Conservation (phyloP, 2,329 filamentous ascomycete species). For the Coniosporium tulheliwenetii region DNA sequence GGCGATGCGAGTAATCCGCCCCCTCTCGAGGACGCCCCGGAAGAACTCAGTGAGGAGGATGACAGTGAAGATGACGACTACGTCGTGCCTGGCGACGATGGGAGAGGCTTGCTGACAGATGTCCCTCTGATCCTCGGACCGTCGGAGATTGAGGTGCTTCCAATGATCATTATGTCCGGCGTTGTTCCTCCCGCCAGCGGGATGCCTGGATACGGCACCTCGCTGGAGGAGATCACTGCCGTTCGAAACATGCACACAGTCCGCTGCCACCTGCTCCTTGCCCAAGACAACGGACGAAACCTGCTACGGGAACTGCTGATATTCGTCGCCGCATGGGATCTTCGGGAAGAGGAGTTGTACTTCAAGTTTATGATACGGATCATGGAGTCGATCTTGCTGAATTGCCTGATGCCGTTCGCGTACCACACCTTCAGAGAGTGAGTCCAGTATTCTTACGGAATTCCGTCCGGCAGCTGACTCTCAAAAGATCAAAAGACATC, state of each 20-base stretch:
- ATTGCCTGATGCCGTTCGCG: slow-evolving; percentile 76
- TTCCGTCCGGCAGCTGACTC: too few relatives aligned
- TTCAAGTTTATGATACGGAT: slow-evolving; percentile 96
- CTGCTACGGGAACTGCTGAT: slow-evolving; percentile 80
- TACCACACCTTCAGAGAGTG: slow-evolving; percentile 77
- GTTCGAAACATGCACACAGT: slow-evolving; percentile 74
- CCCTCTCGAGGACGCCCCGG: slow-evolving; percentile 7
- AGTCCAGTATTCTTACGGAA: too few relatives aligned
- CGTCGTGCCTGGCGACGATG: slow-evolving; percentile 51
- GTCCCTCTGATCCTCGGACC: slow-evolving; percentile 89
- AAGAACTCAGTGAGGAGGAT: slow-evolving; percentile 47
- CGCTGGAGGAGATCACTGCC: slow-evolving; percentile 36
- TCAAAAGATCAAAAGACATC: slow-evolving; percentile 61
- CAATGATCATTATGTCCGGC: slow-evolving; percentile 94
- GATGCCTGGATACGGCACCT: slow-evolving; percentile 34
- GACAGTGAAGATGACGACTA: slow-evolving; percentile 66
- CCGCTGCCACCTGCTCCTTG: slow-evolving; percentile 75
- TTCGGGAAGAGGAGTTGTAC: slow-evolving; percentile 83
- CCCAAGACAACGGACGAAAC: slow-evolving; percentile 80
- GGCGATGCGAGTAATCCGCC: slow-evolving; percentile 2
- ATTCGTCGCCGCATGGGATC: slow-evolving; percentile 94
- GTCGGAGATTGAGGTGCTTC: slow-evolving; percentile 86
- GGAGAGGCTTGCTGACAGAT: slow-evolving; percentile 76
- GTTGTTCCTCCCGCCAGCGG: slow-evolving; percentile 72
- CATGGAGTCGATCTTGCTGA: slow-evolving; percentile 80